Evolutionary conservation across 2,329 filamentous ascomycete genomes (phyloP).

Genomic region (Verticillium nonalfalfae): DNA sequence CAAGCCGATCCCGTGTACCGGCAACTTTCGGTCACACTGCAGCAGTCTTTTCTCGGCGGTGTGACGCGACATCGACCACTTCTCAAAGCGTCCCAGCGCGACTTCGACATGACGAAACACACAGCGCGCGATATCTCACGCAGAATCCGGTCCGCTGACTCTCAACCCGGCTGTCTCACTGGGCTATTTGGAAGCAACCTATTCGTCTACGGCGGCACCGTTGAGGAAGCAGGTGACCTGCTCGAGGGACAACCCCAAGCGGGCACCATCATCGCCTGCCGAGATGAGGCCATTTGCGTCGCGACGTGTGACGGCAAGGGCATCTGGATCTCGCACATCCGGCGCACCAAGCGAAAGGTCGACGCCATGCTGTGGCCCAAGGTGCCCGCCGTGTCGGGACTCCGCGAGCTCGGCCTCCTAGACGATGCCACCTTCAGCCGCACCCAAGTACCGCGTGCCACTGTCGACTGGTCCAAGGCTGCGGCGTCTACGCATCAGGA

Average conservation of each 20-base stretch:
- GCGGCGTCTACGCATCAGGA: conserved; percentile 27
- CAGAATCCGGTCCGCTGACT: conserved; percentile 32
- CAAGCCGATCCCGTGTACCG: conserved; percentile 8
- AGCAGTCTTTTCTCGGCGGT: conserved; percentile 29
- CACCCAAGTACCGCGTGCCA: conserved; percentile 6
- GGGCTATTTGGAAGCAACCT: conserved; percentile 25
- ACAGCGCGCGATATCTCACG: conserved; percentile 29
- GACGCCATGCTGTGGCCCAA: conserved; percentile 33
- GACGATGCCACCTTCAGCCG: conserved; percentile 10
- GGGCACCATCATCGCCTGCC: conserved; percentile 25
- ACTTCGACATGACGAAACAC: conserved; percentile 27
- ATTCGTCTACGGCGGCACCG: conserved; percentile 31
- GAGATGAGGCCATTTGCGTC: conserved; percentile 28
- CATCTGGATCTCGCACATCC: conserved; percentile 33
- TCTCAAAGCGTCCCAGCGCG: conserved; percentile 28
- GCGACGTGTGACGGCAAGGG: conserved; percentile 29
- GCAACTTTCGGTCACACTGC: conserved; percentile 21
- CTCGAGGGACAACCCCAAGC: conserved; percentile 8
- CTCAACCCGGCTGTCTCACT: conserved; percentile 32
- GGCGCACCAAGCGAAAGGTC: conserved; percentile 27
- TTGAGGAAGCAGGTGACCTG: conserved; percentile 23
- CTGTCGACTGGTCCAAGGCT: conserved; percentile 20
- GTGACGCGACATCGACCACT: conserved; percentile 27
- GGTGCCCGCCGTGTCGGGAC: conserved; percentile 26
- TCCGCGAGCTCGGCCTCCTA: conserved; percentile 25